Percentiles rank a stretch among this genome's conserved stretches.
Evolutionary conservation across 1,284 basidiomycete genomes (phyloP).

Genomic region (Ustilago vetiveriae): DNA sequence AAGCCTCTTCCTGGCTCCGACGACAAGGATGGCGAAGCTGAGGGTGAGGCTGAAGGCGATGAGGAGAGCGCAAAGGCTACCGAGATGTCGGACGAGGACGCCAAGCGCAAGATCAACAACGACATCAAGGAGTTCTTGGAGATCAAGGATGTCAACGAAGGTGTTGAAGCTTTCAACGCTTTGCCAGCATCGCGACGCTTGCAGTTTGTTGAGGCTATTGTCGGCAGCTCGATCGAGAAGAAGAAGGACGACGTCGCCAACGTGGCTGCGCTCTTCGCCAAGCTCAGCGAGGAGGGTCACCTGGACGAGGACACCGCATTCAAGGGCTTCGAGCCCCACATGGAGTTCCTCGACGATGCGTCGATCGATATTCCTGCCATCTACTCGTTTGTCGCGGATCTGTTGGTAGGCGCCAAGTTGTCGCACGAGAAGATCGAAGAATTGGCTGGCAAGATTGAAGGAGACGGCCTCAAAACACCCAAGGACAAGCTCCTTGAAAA

Average conservation of each 20-base stretch:
- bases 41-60: slow-evolving; percentile 66
- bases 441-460: slow-evolving; percentile 61
- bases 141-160: slow-evolving; percentile 81
- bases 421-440: slow-evolving; percentile 59
- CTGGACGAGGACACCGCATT: slow-evolving; percentile 72
- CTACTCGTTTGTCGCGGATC: slow-evolving; percentile 76
- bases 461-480: slow-evolving; percentile 63
- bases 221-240: slow-evolving; percentile 77
- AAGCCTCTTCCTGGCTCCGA: slow-evolving; percentile 70
- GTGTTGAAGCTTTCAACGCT: slow-evolving; percentile 73
- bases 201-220: slow-evolving; percentile 78
- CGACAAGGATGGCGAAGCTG: slow-evolving; percentile 54
- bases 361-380: slow-evolving; percentile 89
- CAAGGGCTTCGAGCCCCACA: slow-evolving; percentile 74
- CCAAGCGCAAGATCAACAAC: slow-evolving; percentile 77
- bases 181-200: slow-evolving; percentile 76
- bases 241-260: slow-evolving; percentile 83
- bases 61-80: slow-evolving; percentile 70
- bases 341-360: slow-evolving; percentile 84
- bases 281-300: slow-evolving; percentile 47
- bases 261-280: slow-evolving; percentile 62
- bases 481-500: slow-evolving; percentile 65
- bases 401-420: slow-evolving; percentile 51
- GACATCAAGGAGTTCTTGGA: slow-evolving; percentile 70
- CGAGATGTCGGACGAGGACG: slow-evolving; percentile 75